Evolutionary conservation across 805 yeast species (phyloP).

Genomic region (Ogataea philodendri): DNA sequence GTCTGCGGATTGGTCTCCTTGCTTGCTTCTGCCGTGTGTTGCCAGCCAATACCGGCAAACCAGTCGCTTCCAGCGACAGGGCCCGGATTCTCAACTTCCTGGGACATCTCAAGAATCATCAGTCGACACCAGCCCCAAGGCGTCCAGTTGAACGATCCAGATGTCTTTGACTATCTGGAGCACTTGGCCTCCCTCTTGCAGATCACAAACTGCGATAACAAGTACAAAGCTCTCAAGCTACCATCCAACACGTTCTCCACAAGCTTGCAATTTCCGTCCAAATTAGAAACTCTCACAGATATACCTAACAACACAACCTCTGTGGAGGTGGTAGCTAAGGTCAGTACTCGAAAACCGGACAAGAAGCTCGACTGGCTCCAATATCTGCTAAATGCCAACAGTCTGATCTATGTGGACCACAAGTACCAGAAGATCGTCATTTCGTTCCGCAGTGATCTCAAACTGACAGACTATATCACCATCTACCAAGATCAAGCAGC

Average conservation of each 20-base stretch:
- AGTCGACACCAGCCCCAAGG: conserved; percentile 23
- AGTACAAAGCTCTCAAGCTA: conserved; percentile 16
- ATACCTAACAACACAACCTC: conserved; percentile 15
- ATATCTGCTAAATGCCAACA: conserved; percentile 20
- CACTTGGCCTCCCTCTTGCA: conserved; percentile 20
- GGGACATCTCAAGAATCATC: conserved; percentile 20
- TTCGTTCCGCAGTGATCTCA: conserved; percentile 21
- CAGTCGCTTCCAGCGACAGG: not conserved
- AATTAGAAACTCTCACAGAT: conserved; percentile 14
- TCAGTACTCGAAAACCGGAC: conserved; percentile 17
- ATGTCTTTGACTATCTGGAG: conserved; percentile 18
- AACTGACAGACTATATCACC: conserved; percentile 21
- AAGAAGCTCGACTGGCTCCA: conserved; percentile 18
- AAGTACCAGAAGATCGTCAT: conserved; percentile 18
- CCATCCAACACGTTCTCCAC: conserved; percentile 5
- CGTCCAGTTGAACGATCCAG: conserved; percentile 4
- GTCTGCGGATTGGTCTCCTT: not conserved
- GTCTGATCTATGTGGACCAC: conserved; percentile 22
- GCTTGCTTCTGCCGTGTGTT: no score
- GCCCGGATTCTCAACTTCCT: conserved; percentile 3
- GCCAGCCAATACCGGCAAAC: conserved; percentile 2
- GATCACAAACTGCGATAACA: conserved; percentile 22
- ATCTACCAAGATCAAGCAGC: conserved; percentile 19
- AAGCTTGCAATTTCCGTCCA: conserved; percentile 13
- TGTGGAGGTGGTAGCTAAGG: conserved; percentile 12